Percentiles rank a stretch among this genome's conserved stretches.
Conservation (phyloP, 352 stramenopile species). For the Phytophthora citricola region DNA sequence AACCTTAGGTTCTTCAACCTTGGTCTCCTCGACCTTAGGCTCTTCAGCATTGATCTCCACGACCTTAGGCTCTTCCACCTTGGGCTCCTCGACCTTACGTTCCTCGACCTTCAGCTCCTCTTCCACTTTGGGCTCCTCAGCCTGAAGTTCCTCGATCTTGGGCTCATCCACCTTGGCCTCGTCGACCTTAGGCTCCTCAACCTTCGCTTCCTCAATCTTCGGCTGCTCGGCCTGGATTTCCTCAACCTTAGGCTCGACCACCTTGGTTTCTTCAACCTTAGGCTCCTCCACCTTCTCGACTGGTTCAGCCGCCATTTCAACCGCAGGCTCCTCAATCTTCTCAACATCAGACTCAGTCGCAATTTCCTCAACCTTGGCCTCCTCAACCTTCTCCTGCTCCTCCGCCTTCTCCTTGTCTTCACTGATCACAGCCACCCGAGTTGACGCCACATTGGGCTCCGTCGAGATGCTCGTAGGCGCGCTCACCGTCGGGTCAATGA, state of each 20-base stretch:
- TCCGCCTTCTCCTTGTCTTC: constrained; percentile 12
- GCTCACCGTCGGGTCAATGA: constrained; percentile 54
- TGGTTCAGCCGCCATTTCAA: not conserved
- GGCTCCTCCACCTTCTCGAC: not conserved
- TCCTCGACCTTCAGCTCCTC: not conserved
- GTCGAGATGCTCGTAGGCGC: constrained; percentile 41
- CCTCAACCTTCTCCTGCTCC: not conserved
- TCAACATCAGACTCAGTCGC: not conserved
- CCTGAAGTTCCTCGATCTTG: not conserved
- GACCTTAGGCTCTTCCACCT: constrained; percentile 2
- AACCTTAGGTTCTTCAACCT: not conserved
- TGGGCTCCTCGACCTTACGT: not conserved
- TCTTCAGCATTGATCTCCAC: not conserved
- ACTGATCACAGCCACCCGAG: constrained; percentile 2
- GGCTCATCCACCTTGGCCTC: constrained; percentile 2
- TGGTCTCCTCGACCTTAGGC: not conserved
- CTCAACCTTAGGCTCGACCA: not conserved
- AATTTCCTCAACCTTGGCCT: not conserved
- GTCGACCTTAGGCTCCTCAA: not conserved
- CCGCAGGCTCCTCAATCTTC: not conserved
- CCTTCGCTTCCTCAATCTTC: not conserved
- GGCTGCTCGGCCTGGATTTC: not conserved
- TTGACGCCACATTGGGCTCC: constrained; percentile 40
- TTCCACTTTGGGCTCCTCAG: constrained; percentile 1
- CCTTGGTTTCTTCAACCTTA: not conserved